Evolutionary conservation across 2,329 filamentous ascomycete species (phyloP).

Genomic region (Didymella segeticola): DNA sequence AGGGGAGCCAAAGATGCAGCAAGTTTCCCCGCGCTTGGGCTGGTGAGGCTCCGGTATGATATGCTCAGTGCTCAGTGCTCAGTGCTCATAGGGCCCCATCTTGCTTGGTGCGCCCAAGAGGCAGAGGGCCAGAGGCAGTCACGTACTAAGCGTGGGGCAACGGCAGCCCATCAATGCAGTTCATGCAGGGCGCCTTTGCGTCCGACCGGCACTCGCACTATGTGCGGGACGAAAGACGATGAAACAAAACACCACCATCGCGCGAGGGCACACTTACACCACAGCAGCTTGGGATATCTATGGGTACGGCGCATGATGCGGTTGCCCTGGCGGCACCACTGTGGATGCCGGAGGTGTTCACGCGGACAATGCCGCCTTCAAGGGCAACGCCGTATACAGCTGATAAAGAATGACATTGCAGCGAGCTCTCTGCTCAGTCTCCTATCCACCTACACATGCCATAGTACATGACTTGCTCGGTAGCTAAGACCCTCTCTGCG

Average conservation of each 20-base stretch:
- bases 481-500: conserved; percentile 1
- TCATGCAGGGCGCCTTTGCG: conserved; percentile 27
- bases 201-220: conserved; percentile 17
- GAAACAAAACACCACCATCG: conserved; percentile 11
- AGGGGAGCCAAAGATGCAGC: conserved; percentile 1
- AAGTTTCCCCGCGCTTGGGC: background rate
- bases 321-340: conserved; percentile 8
- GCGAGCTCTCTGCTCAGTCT: background rate
- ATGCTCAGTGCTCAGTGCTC: background rate
- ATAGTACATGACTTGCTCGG: too few relatives aligned
- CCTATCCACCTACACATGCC: too few relatives aligned
- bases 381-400: background rate
- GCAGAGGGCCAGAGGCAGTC: too few relatives aligned
- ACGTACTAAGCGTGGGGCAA: conserved; percentile 18
- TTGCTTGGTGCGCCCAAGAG: background rate
- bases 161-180: conserved; percentile 7
- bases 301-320: conserved; percentile 6
- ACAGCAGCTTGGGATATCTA: background rate
- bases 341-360: conserved; percentile 11
- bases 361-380: conserved; percentile 5
- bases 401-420: background rate
- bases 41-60: conserved; percentile 10
- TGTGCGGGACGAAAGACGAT: conserved; percentile 11
- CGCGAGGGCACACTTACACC: background rate
- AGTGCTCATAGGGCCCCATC: background rate